These are phyloP conservation scores for Sporothrix protearum DNA, from an alignment of 2,329 filamentous ascomycete genomes.

Conservation along the genomic window DNA sequence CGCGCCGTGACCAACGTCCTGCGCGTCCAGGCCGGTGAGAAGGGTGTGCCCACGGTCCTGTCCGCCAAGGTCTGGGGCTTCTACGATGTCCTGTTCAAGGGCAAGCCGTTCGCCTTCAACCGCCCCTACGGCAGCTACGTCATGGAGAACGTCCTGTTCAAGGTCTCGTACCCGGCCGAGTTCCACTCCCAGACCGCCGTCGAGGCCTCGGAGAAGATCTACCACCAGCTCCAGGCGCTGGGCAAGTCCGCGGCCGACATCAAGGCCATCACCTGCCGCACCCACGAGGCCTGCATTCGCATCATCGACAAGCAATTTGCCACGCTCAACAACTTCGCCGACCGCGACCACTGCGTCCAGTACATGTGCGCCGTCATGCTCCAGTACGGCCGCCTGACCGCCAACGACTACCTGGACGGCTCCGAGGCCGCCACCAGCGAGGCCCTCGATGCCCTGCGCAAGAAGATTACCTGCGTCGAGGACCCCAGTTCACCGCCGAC, in stretches of 20 bases:
- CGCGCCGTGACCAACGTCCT: conserved; percentile 86
- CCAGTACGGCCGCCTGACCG: conserved; percentile 87
- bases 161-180: conserved; percentile 81
- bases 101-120: conserved; percentile 94
- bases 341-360: conserved; percentile 98
- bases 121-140: conserved; percentile 96
- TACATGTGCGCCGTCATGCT: conserved; percentile 99
- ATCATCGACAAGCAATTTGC: conserved; percentile 95
- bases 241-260: conserved; percentile 94
- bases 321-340: conserved; percentile 98
- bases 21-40: conserved; percentile 88
- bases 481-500: conserved; percentile 88
- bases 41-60: conserved; percentile 86
- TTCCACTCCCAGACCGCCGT: conserved; percentile 99
- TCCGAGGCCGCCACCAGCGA: conserved; percentile 86
- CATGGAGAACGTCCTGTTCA: conserved; percentile 99
- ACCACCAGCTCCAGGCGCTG: conserved; percentile 73
- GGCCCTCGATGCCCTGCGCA: conserved; percentile 83
- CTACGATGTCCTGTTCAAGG: conserved; percentile 97
- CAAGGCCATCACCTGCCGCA: conserved; percentile 88
- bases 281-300: conserved; percentile 95
- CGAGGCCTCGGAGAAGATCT: conserved; percentile 86
- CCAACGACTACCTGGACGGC: conserved; percentile 89
- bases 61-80: conserved; percentile 95
- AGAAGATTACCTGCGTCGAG: conserved; percentile 94